phyloP scores from a whole-genome alignment of 2,329 filamentous ascomycete species.

The Ceratocystis harringtonii region DNA sequence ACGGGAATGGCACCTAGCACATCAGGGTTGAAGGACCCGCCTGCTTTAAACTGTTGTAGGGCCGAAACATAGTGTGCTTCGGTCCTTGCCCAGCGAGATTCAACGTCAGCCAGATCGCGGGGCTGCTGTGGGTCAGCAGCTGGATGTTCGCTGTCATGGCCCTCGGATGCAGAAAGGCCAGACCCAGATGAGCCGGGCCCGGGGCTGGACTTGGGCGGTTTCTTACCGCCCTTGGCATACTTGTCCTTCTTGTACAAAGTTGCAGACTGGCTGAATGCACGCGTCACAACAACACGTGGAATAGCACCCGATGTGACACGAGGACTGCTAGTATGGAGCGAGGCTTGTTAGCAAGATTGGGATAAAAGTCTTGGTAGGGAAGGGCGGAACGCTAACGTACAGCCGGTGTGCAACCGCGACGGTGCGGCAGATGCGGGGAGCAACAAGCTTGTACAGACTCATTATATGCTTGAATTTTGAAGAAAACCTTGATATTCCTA shows the following conservation, averaged over 20 bases:
- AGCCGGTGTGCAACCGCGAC: background rate
- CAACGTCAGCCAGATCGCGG: slow-evolving; percentile 35
- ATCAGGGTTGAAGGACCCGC: slow-evolving; percentile 39
- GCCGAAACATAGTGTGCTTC: slow-evolving; percentile 29
- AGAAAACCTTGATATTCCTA: too few relatives aligned
- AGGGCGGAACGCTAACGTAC: slow-evolving; percentile 1
- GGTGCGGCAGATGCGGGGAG: slow-evolving; percentile 4
- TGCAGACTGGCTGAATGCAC: slow-evolving; percentile 23
- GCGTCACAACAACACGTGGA: slow-evolving; percentile 15
- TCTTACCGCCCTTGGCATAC: slow-evolving; percentile 17
- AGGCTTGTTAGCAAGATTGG: background rate
- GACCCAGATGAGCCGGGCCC: slow-evolving; percentile 18
- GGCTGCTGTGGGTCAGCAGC: slow-evolving; percentile 29
- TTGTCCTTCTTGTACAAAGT: slow-evolving; percentile 26
- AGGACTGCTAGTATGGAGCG: background rate
- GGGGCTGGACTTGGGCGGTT: slow-evolving; percentile 18
- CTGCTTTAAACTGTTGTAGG: slow-evolving; percentile 31
- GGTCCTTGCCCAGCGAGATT: slow-evolving; percentile 29
- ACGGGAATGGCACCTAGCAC: slow-evolving; percentile 33
- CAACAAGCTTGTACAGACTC: slow-evolving; percentile 5
- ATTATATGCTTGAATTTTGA: background rate
- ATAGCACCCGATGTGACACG: background rate
- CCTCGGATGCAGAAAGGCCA: slow-evolving; percentile 19
- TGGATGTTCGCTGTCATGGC: slow-evolving; percentile 21
- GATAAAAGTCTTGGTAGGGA: background rate